Base-by-base conservation (phyloP, 768 basidiomycete species). In the Tulasnella sp. region DNA sequence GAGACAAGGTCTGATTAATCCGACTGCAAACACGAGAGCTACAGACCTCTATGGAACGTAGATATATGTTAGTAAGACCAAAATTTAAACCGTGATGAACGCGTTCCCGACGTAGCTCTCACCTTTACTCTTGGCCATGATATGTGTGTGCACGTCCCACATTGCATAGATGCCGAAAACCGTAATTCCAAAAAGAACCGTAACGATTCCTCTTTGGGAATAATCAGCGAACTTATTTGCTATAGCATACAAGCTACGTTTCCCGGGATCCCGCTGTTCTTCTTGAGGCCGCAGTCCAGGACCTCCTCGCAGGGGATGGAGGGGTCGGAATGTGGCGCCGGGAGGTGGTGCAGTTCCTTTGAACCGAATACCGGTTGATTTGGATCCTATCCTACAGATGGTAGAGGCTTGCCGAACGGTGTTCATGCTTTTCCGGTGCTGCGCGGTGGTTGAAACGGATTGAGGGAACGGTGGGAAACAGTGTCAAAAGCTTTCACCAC, bases 81-180 rank as follows among this genome's bases (percentile, higher is more conserved):
- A 49, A 2, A 19, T 49, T 2, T 2, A 17, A 0, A 2, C 1
- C 45, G 14, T 8, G 45, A 22, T 22, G 45, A 49, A 19, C 2
- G 2, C 12, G 6, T 49, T 49, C n/a, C 45, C 19, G 9, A 49
- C 8, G 22, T 22, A 49, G 49, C 22, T n/a, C 73, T 22, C 29
- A 74, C 73, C 73, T 74, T 74, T 5, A 39, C 45, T 37, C n/a
- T 67, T 74, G 5, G 52, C 64, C 64, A 74, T 64, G 39, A 74
- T 74, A 42, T 64, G 64, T 7, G 73, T 74, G 36, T 74, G 73
- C 14, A 74, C 73, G 40, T 74, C 73, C 52, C 64, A 74, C 38
- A 67, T 67, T 11, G 64, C 42, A 38, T 74, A 74, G 3, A 74
- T 38, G 1, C 73, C 73, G 1, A 1, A 74, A 12, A 74, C 73